These are phyloP conservation scores for Antarctomyces pellizariae DNA, from an alignment of 495 filamentous ascomycete species.

Conservation along the genomic window DNA sequence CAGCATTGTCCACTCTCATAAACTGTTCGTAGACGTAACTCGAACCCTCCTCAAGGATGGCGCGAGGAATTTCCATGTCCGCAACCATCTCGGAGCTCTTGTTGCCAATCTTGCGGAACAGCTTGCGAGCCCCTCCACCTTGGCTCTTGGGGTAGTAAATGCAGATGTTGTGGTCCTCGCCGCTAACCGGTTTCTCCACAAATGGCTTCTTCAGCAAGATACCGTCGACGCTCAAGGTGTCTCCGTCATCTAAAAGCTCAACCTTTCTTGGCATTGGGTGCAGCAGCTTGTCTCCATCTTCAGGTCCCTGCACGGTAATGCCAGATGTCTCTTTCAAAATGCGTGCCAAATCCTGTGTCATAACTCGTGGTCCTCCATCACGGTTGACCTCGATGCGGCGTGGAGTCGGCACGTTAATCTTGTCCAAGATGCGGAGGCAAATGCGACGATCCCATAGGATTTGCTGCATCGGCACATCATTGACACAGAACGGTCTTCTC, in stretches of 20 bases:
- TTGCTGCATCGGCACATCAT: slow-evolving; percentile 95
- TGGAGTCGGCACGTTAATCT: slow-evolving; percentile 72
- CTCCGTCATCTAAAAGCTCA: slow-evolving; percentile 63
- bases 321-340: slow-evolving; percentile 61
- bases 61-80: slow-evolving; percentile 47
- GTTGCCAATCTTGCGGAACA: slow-evolving; percentile 94
- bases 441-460: slow-evolving; percentile 88
- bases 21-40: slow-evolving; percentile 97
- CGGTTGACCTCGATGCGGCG: slow-evolving; percentile 80
- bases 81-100: slow-evolving; percentile 90
- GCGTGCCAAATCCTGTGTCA: slow-evolving; percentile 51
- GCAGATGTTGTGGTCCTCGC: slow-evolving; percentile 95
- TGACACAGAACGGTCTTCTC: slow-evolving; percentile 88
- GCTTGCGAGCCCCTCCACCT: slow-evolving; percentile 69
- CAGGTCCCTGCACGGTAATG: slow-evolving; percentile 48
- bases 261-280: slow-evolving; percentile 40
- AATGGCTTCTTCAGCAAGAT: slow-evolving; percentile 70
- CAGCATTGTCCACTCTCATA: slow-evolving; percentile 80
- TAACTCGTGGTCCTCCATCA: slow-evolving; percentile 67
- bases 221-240: slow-evolving; percentile 74
- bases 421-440: slow-evolving; percentile 68
- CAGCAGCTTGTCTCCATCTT: slow-evolving; percentile 39
- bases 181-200: slow-evolving; percentile 94
- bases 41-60: slow-evolving; percentile 47
- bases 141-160: slow-evolving; percentile 80